phyloP scores from a whole-genome alignment of 2,329 filamentous ascomycete species.

The Claviceps africana region DNA sequence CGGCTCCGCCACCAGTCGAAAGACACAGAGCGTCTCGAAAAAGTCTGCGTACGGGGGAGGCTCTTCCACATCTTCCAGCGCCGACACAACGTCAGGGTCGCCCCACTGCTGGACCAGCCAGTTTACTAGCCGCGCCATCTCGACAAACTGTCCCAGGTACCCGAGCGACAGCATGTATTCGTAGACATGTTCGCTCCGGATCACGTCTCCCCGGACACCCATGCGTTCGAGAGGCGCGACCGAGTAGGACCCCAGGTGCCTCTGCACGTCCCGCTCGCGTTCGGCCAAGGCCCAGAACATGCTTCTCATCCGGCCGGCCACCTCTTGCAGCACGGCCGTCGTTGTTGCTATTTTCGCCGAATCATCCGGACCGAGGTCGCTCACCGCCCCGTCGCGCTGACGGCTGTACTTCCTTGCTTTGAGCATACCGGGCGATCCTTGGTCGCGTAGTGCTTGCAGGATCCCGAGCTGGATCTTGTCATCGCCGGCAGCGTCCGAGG shows the following conservation, averaged over 20 bases:
- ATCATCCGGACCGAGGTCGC: neutral
- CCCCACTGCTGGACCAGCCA: constrained; percentile 44
- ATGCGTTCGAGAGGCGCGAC: constrained; percentile 20
- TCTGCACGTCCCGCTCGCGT: constrained; percentile 12
- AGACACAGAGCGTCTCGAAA: constrained; percentile 28
- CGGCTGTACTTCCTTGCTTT: neutral
- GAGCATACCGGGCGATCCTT: too few relatives aligned
- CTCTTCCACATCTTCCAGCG: constrained; percentile 22
- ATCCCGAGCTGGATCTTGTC: neutral
- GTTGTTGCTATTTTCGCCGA: neutral
- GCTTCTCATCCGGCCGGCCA: constrained; percentile 13
- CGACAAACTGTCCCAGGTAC: constrained; percentile 42
- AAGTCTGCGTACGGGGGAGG: constrained; percentile 20
- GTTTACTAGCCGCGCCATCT: constrained; percentile 39
- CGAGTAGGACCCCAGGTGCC: constrained; percentile 9
- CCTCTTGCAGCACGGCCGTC: constrained; percentile 9
- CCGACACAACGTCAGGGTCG: constrained; percentile 18
- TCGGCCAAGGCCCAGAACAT: constrained; percentile 14
- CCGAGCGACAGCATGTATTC: constrained; percentile 51
- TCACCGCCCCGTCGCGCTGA: neutral
- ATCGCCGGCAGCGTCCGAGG: neutral
- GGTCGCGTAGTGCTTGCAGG: neutral
- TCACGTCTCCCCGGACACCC: constrained; percentile 19
- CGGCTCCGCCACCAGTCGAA: constrained; percentile 33
- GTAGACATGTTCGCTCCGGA: constrained; percentile 29